These are phyloP conservation scores for Brassica cretica DNA, from an alignment of 345 rosid species.

Conservation along the genomic window DNA sequence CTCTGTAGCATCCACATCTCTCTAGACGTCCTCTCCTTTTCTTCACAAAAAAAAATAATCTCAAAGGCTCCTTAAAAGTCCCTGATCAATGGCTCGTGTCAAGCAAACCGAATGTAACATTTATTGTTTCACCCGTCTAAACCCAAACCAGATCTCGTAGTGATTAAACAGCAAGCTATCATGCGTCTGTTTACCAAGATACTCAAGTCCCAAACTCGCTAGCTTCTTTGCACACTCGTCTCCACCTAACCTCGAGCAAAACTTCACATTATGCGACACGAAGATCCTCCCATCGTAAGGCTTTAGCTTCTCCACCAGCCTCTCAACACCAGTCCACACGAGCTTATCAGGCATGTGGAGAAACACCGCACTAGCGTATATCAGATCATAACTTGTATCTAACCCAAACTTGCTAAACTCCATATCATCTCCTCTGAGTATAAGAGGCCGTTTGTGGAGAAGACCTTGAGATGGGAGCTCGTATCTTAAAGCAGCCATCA, in stretches of 20 bases:
- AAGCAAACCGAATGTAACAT: too few relatives aligned
- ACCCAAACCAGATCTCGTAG: conserved; percentile 92
- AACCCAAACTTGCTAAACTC: conserved; percentile 76
- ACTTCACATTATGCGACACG: conserved; percentile 91
- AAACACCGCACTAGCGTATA: conserved; percentile 95
- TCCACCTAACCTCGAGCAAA: conserved; percentile 79
- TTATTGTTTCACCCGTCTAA: background rate
- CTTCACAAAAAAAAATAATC: too few relatives aligned
- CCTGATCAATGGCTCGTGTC: too few relatives aligned
- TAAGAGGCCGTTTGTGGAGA: conserved; percentile 74
- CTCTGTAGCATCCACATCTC: too few relatives aligned
- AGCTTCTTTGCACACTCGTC: conserved; percentile 77
- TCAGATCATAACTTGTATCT: conserved; percentile 61
- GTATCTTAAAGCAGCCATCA: conserved; percentile 90
- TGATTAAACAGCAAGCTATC: conserved; percentile 94
- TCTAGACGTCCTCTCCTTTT: too few relatives aligned
- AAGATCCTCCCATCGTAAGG: conserved; percentile 84
- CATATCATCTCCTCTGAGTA: conserved; percentile 90
- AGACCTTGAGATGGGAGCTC: conserved; percentile 98
- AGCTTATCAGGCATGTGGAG: conserved; percentile 97
- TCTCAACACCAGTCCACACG: conserved; percentile 90
- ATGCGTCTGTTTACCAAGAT: conserved; percentile 71
- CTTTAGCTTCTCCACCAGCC: conserved; percentile 64
- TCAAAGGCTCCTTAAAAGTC: too few relatives aligned
- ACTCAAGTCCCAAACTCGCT: conserved; percentile 71